Conservation (phyloP, 306 rosid genomes). For the Mucuna pruriens region DNA sequence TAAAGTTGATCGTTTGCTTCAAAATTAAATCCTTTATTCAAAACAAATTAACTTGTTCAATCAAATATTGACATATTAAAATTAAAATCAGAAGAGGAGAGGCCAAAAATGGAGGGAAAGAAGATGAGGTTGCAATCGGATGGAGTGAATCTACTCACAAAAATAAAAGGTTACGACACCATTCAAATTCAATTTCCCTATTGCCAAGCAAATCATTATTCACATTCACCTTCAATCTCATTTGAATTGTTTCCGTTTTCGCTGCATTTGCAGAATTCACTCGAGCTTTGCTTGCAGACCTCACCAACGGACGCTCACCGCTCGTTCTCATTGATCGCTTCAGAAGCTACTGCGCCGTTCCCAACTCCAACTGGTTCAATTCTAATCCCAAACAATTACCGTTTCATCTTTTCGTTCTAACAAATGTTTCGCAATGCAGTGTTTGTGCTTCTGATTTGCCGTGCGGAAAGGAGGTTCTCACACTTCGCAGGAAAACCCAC, state of each 20-base stretch:
- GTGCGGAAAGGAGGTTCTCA: constrained; percentile 70
- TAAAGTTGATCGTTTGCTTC: neutral
- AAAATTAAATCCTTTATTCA: neutral
- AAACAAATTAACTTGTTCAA: neutral
- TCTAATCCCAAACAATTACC: neutral
- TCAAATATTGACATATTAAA: neutral
- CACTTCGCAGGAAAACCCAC: constrained; percentile 58
- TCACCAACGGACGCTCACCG: constrained; percentile 65
- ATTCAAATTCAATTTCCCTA: neutral
- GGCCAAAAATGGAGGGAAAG: constrained; percentile 70
- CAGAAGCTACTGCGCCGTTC: constrained; percentile 59
- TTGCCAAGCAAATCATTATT: neutral
- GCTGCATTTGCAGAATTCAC: constrained; percentile 61
- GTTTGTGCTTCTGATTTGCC: constrained; percentile 60
- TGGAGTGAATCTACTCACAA: constrained; percentile 44
- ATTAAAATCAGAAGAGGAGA: neutral
- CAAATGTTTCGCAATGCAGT: constrained; percentile 45
- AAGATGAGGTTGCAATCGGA: constrained; percentile 40
- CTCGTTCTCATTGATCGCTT: constrained; percentile 67
- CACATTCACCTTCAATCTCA: neutral
- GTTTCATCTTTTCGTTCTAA: neutral
- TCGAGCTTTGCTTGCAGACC: constrained; percentile 52
- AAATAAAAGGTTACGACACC: constrained; percentile 60
- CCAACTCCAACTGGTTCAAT: constrained; percentile 61
- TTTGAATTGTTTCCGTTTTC: neutral